These are phyloP conservation scores for Alternaria triticimaculans DNA, from an alignment of 2,329 filamentous ascomycete species.

Conservation along the genomic window DNA sequence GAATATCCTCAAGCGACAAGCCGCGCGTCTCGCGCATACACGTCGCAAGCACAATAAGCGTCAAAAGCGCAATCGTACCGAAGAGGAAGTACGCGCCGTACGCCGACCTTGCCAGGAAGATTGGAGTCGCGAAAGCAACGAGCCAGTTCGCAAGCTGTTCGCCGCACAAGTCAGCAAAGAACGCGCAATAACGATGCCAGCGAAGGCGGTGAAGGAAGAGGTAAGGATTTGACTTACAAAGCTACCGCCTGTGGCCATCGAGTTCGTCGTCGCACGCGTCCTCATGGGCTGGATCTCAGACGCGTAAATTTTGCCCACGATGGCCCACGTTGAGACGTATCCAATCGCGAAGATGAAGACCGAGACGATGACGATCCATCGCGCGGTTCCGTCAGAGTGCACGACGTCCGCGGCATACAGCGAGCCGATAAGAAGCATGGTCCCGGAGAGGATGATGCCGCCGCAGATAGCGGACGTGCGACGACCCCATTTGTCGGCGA, in stretches of 20 bases:
- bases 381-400: not conserved
- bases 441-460: not conserved
- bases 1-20: not conserved
- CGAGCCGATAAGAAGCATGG: not conserved
- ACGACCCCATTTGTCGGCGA: not conserved
- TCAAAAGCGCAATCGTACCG: not conserved
- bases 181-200: too few species aligned
- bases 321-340: not conserved
- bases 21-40: not conserved
- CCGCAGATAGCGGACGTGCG: not conserved
- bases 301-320: not conserved
- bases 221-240: not conserved
- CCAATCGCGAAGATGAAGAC: not conserved
- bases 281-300: not conserved
- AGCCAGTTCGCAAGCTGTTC: not conserved
- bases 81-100: not conserved
- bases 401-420: not conserved
- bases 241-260: not conserved
- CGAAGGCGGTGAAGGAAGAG: too few species aligned
- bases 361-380: not conserved
- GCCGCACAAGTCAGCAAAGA: not conserved
- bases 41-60: not conserved
- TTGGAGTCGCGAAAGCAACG: not conserved
- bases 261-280: not conserved
- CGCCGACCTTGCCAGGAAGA: not conserved